Percentiles rank a stretch among this genome's conserved stretches.
These are phyloP conservation scores for Cercospora beticola DNA, from an alignment of 2,329 filamentous ascomycete species.

Conservation along the genomic window DNA sequence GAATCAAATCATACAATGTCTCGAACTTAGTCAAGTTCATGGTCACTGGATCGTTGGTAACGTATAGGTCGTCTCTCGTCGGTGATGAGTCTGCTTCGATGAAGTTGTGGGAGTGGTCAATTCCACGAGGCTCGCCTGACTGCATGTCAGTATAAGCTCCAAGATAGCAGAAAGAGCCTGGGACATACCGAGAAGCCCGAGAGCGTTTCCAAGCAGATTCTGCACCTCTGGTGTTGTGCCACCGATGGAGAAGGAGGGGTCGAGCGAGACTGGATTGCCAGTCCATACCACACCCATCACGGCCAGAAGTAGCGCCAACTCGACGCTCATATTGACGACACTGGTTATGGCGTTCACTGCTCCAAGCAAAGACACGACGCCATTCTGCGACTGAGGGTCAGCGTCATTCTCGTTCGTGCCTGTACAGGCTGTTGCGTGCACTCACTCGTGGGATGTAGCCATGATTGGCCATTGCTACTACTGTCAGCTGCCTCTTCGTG, in stretches of 20 bases:
- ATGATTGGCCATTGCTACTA: conserved; percentile 22
- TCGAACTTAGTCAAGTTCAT: conserved; percentile 56
- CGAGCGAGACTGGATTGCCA: conserved; percentile 44
- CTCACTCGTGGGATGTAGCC: conserved; percentile 18
- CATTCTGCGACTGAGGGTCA: conserved; percentile 9
- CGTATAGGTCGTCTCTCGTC: conserved; percentile 55
- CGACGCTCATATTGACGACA: conserved; percentile 35
- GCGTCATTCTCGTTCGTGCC: neutral
- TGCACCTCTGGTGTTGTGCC: conserved; percentile 31
- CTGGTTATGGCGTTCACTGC: conserved; percentile 19
- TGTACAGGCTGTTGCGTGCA: neutral
- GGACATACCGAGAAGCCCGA: conserved; percentile 27
- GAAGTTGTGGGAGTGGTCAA: conserved; percentile 56
- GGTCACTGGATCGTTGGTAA: conserved; percentile 47
- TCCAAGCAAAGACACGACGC: conserved; percentile 25
- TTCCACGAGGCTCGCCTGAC: conserved; percentile 29
- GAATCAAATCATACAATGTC: conserved; percentile 43
- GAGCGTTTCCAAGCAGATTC: conserved; percentile 48
- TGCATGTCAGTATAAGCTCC: neutral
- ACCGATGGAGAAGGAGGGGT: conserved; percentile 36
- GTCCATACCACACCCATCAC: conserved; percentile 36
- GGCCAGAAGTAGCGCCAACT: conserved; percentile 34
- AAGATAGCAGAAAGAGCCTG: too few species aligned
- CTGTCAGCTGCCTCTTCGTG: neutral
- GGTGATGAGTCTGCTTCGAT: conserved; percentile 57